Evolutionary conservation across 129 eudicot genomes (phyloP).

Genomic region (Apium graveolens): DNA sequence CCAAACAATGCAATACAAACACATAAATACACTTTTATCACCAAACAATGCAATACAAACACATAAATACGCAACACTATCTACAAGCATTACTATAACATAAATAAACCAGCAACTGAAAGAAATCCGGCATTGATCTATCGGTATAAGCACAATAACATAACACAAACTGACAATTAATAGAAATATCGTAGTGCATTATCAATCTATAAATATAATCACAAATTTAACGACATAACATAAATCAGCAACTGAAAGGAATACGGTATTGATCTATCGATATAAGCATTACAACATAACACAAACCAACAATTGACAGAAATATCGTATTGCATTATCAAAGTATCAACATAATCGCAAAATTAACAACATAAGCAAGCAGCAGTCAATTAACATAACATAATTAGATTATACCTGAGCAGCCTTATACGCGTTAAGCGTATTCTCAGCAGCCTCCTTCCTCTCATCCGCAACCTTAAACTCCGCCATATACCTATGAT

Average conservation of each 20-base stretch:
- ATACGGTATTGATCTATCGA: too few species aligned
- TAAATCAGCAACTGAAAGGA: not conserved
- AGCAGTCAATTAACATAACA: too few species aligned
- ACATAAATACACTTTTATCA: not conserved
- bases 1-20: not conserved
- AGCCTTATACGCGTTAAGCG: conserved; percentile 58
- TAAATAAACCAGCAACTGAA: not conserved
- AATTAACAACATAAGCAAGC: too few species aligned
- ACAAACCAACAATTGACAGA: not conserved
- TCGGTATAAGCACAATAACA: not conserved
- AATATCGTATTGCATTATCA: not conserved
- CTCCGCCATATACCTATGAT: conserved; percentile 52
- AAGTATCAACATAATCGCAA: not conserved
- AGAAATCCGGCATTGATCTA: too few species aligned
- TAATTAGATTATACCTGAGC: conserved; percentile 58
- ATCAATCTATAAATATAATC: not conserved
- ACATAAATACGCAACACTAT: not conserved
- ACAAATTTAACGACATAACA: not conserved
- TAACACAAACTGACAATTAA: not conserved
- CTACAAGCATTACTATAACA: not conserved
- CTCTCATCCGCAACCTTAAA: conserved; percentile 54
- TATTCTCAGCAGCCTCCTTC: conserved; percentile 64
- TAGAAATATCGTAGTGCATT: not conserved
- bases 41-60: not conserved
- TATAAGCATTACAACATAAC: not conserved